phyloP scores from a whole-genome alignment of 169 alveolate genomes.

The Cryptosporidium canis region DNA sequence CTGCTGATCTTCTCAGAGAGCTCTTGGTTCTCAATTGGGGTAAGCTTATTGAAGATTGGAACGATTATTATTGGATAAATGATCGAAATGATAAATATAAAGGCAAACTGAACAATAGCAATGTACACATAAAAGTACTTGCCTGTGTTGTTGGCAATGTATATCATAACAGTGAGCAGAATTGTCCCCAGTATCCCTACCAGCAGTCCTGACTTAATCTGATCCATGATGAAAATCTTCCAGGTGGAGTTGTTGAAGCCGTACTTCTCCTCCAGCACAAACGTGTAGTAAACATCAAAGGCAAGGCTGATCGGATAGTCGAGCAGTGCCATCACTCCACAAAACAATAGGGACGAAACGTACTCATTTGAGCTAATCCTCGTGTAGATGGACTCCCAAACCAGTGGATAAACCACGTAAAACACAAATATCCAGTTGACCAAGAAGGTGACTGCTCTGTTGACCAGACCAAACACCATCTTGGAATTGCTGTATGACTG shows the following conservation, averaged over 20 bases:
- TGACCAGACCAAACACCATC: slow-evolving; percentile 13
- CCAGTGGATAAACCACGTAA: slow-evolving; percentile 9
- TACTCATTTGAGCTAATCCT: slow-evolving; percentile 43
- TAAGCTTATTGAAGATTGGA: slow-evolving; percentile 49
- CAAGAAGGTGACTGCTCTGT: slow-evolving; percentile 18
- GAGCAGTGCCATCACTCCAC: background rate
- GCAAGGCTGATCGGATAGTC: slow-evolving; percentile 32
- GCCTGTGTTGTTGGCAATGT: slow-evolving; percentile 52
- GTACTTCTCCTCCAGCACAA: slow-evolving; percentile 50
- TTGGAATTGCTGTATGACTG: slow-evolving; percentile 30
- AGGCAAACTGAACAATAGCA: slow-evolving; percentile 15
- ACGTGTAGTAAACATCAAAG: slow-evolving; percentile 38
- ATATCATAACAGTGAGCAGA: slow-evolving; percentile 5
- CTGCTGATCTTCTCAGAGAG: slow-evolving; percentile 15
- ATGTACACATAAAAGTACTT: slow-evolving; percentile 54
- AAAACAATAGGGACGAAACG: slow-evolving; percentile 34
- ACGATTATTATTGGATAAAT: slow-evolving; percentile 45
- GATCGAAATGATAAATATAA: background rate
- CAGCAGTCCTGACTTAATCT: slow-evolving; percentile 1
- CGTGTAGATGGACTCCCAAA: slow-evolving; percentile 33
- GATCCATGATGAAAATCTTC: slow-evolving; percentile 15
- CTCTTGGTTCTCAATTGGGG: slow-evolving; percentile 30
- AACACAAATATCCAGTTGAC: slow-evolving; percentile 25
- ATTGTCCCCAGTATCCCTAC: background rate
- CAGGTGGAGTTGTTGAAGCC: slow-evolving; percentile 48